phyloP scores from a whole-genome alignment of 371 early-diverging fungal species.

The Dinochytrium kinnereticum region DNA sequence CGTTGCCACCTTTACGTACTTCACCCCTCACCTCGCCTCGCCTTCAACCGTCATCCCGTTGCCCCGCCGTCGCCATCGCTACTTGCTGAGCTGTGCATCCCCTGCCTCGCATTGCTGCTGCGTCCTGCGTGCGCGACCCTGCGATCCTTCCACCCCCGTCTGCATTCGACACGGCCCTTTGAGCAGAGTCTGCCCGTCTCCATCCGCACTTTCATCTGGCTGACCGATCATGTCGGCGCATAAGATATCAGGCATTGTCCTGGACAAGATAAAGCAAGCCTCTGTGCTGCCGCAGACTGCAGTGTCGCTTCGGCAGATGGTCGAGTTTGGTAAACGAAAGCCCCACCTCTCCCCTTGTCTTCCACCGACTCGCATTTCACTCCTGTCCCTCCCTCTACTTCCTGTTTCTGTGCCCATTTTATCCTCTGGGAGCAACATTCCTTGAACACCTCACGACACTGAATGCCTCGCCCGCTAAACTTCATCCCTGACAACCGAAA shows the following conservation, averaged over 20 bases:
- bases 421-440: background rate
- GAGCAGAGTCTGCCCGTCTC: no score
- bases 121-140: no score
- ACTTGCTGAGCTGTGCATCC: no score
- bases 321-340: constrained; percentile 80
- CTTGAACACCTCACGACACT: background rate
- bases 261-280: constrained; percentile 43
- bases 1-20: no score
- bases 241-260: constrained; percentile 11
- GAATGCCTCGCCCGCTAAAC: background rate
- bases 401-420: background rate
- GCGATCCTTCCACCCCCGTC: no score
- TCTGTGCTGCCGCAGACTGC: constrained; percentile 83
- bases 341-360: no score
- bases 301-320: constrained; percentile 91
- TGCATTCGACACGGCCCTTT: no score
- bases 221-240: background rate
- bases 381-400: background rate
- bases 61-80: no score
- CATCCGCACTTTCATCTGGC: no score
- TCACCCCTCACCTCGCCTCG: no score
- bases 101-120: no score
- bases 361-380: background rate
- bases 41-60: no score
- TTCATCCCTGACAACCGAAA: background rate